phyloP scores from a whole-genome alignment of 768 basidiomycete genomes.

The Leccinum rimulosum region DNA sequence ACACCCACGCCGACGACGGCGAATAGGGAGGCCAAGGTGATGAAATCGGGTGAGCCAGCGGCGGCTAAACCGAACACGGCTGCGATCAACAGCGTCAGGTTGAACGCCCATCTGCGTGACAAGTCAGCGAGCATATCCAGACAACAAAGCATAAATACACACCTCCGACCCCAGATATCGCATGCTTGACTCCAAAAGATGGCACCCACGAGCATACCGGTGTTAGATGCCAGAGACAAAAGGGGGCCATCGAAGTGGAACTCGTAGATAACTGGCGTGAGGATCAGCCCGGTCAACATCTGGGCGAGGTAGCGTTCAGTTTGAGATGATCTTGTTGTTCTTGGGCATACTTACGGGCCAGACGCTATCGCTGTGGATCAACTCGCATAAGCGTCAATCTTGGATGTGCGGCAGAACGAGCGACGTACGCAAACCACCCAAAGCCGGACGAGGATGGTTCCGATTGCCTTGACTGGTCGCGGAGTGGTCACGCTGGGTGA shows the following conservation, averaged over 20 bases:
- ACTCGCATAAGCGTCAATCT: too few species aligned
- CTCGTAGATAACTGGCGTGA: constrained; percentile 48
- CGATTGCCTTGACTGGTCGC: too few species aligned
- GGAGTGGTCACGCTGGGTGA: too few species aligned
- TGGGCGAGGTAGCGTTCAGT: constrained; percentile 11
- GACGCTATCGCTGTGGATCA: constrained; percentile 30
- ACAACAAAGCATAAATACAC: constrained; percentile 23
- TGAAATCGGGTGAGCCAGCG: constrained; percentile 45
- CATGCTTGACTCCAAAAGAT: constrained; percentile 48
- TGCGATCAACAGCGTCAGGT: constrained; percentile 52
- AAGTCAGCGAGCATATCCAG: neutral
- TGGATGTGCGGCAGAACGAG: neutral
- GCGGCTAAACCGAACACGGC: constrained; percentile 52
- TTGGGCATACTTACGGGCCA: constrained; percentile 34
- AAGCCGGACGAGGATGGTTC: too few species aligned
- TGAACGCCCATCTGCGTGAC: constrained; percentile 49
- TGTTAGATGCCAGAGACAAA: constrained; percentile 49
- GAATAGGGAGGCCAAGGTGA: constrained; percentile 46
- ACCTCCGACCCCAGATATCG: constrained; percentile 52
- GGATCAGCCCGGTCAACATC: constrained; percentile 43
- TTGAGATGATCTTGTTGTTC: neutral
- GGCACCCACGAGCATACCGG: constrained; percentile 52
- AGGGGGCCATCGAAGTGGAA: constrained; percentile 47
- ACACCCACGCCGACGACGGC: constrained; percentile 47
- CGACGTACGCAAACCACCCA: neutral